Conservation (phyloP, 2,329 filamentous ascomycete species). For the Ophiosphaerella narmari region DNA sequence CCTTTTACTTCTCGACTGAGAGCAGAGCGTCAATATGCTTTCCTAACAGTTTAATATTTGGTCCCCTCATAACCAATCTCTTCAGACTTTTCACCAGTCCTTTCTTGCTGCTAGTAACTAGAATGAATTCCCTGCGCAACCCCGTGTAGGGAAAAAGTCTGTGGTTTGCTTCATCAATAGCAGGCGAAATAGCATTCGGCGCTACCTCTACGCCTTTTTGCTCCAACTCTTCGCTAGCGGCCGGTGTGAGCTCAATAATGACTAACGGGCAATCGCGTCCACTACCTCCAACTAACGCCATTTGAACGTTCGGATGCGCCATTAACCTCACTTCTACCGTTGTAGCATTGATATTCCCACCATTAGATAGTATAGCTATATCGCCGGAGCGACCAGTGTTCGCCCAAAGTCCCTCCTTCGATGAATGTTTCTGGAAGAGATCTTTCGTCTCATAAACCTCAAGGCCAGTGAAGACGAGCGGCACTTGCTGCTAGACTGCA, state of each 20-base stretch:
- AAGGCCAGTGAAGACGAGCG: slow-evolving; percentile 26
- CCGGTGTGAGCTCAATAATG: slow-evolving; percentile 4
- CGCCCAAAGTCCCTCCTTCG: slow-evolving; percentile 4
- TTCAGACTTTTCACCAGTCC: slow-evolving; percentile 1
- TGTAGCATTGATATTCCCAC: slow-evolving; percentile 51
- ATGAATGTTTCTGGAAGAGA: slow-evolving; percentile 10
- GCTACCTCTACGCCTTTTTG: neutral
- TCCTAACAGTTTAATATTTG: neutral
- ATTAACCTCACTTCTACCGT: neutral
- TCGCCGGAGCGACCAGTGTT: slow-evolving; percentile 47
- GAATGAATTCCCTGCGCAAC: neutral
- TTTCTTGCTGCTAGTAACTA: neutral
- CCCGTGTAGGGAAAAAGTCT: neutral
- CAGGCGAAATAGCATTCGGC: neutral
- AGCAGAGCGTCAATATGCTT: neutral
- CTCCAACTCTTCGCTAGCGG: neutral
- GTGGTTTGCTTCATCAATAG: slow-evolving; percentile 1
- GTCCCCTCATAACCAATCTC: neutral
- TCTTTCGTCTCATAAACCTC: slow-evolving; percentile 26
- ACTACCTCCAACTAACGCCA: slow-evolving; percentile 10
- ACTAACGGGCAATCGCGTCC: slow-evolving; percentile 5
- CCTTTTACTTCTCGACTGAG: neutral
- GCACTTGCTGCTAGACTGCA: slow-evolving; percentile 17
- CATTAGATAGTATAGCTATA: slow-evolving; percentile 57
- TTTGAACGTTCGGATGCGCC: neutral